These are phyloP conservation scores for Phialophora expanda DNA, from an alignment of 2,329 filamentous ascomycete genomes.

Conservation along the genomic window DNA sequence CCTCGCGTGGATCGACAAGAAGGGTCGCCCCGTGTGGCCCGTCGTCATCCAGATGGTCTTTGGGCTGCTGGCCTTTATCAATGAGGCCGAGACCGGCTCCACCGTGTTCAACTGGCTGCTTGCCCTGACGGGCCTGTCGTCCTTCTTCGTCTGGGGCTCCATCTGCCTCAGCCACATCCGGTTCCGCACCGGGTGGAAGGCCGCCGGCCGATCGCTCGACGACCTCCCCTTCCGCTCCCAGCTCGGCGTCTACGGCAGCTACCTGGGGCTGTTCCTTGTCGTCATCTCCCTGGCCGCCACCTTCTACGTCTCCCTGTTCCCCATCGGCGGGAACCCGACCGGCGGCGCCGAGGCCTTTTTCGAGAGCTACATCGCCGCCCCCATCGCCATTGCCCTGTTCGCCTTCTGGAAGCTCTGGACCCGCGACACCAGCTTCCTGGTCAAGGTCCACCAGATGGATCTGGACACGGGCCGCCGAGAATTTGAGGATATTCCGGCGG, in stretches of 20 bases:
- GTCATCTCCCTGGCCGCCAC: slow-evolving; percentile 67
- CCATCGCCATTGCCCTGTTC: slow-evolving; percentile 62
- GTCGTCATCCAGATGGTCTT: slow-evolving; percentile 70
- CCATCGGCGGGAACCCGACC: slow-evolving; percentile 60
- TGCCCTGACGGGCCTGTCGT: slow-evolving; percentile 73
- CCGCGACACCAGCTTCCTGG: slow-evolving; percentile 18
- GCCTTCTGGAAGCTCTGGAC: slow-evolving; percentile 46
- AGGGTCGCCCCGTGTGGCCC: slow-evolving; percentile 77
- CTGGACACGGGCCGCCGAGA: slow-evolving; percentile 82
- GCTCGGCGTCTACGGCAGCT: slow-evolving; percentile 78
- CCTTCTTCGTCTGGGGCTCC: slow-evolving; percentile 71
- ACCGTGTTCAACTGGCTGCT: slow-evolving; percentile 79
- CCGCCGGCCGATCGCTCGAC: slow-evolving; percentile 69
- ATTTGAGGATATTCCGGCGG: slow-evolving; percentile 24
- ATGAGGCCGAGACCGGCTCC: slow-evolving; percentile 52
- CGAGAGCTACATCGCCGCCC: slow-evolving; percentile 61
- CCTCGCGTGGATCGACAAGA: slow-evolving; percentile 79
- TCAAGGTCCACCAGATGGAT: slow-evolving; percentile 32
- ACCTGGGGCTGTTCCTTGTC: slow-evolving; percentile 72
- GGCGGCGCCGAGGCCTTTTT: slow-evolving; percentile 69
- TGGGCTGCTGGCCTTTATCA: slow-evolving; percentile 79
- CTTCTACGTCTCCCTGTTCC: slow-evolving; percentile 86
- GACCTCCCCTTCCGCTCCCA: slow-evolving; percentile 84
- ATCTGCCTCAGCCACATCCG: slow-evolving; percentile 69
- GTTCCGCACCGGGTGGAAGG: slow-evolving; percentile 80